Evolutionary conservation across 2,329 filamentous ascomycete species (phyloP), one percentile per base, ranked within the genome.

Genomic region (Diaporthe citrichinensis): DNA sequence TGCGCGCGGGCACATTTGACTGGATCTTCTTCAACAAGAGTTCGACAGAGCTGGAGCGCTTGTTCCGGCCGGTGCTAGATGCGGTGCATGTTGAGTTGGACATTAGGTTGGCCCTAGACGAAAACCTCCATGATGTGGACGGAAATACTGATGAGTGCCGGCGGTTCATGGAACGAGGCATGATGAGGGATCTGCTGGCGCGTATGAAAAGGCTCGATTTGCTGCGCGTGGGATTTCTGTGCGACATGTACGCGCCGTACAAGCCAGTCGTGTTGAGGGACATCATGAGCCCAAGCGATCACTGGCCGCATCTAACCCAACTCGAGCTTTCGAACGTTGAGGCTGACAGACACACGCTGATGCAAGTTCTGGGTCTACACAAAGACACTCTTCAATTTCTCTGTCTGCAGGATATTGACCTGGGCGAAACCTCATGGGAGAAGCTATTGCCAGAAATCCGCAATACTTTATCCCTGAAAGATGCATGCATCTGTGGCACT

Each of bases 1-100:
- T 68, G 8, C n/a, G 31, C n/a, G 46, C 65, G n/a, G 46, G 46
- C 34, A 4, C 7, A 1, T 3, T 68, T 6, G 44, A 39, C 3
- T 68, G 46, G 46, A 17, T 6, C 3, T 68, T 68, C 46, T 68
- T 68, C n/a, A 46, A 68, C 31, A 68, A 68, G n/a, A 28, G 14
- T 46, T 12, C 23, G 3, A 15, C n/a, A 28, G 46, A 68, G 9
- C 3, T 68, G n/a, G 46, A 36, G 23, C 31, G 65, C 14, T 28
- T 68, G 6, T 68, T 68, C 31, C 23, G 23, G n/a, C 65, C 65
- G 14, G 12, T 3, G 14, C n/a, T 68, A 3, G n/a, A 53, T 3
- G 65, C 65, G n/a, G 14, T 5, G 7, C 7, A 39, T 2, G 46
- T 68, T 53, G 65, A 55, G 31, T 36, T 68, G 7, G 44, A 41